These are phyloP conservation scores for Mycena capillaripes DNA, from an alignment of 768 basidiomycete species.

Conservation along the genomic window DNA sequence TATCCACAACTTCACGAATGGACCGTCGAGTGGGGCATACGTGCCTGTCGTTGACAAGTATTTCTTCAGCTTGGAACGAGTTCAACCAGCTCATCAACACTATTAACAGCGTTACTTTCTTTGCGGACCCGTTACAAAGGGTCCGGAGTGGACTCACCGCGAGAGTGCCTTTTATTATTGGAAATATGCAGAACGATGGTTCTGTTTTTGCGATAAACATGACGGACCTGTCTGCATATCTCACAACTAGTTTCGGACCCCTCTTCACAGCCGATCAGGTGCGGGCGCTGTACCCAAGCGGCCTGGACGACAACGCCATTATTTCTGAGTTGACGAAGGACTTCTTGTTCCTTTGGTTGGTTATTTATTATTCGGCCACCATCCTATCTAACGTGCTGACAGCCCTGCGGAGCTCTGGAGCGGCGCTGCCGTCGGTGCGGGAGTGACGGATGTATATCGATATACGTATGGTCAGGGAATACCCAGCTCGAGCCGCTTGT, in stretches of 20 bases:
- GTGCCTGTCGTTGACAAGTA: slow-evolving; percentile 29
- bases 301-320: slow-evolving; percentile 30
- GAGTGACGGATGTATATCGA: slow-evolving; percentile 34
- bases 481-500: no score
- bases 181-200: slow-evolving; percentile 38
- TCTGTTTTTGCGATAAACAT: slow-evolving; percentile 20
- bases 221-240: slow-evolving; percentile 31
- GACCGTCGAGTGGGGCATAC: slow-evolving; percentile 24
- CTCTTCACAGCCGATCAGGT: slow-evolving; percentile 27
- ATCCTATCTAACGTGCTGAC: no score
- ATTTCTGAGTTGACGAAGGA: slow-evolving; percentile 33
- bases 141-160: slow-evolving; percentile 31
- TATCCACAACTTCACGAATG: slow-evolving; percentile 36
- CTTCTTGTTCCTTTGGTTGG: slow-evolving; percentile 25
- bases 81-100: neutral
- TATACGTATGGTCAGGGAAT: slow-evolving; percentile 35
- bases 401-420: slow-evolving; percentile 34
- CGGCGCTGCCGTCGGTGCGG: slow-evolving; percentile 31
- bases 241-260: neutral
- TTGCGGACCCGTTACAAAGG: slow-evolving; percentile 31
- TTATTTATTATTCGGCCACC: neutral
- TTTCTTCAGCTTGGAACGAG: neutral
- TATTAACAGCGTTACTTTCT: slow-evolving; percentile 21
- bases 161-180: slow-evolving; percentile 34
- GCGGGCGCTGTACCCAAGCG: slow-evolving; percentile 34